A percentile compares a stretch with the other conserved stretches of the same genome.
Evolutionary conservation across 2,329 filamentous ascomycete species (phyloP).

Genomic region (Sporothrix globosa): DNA sequence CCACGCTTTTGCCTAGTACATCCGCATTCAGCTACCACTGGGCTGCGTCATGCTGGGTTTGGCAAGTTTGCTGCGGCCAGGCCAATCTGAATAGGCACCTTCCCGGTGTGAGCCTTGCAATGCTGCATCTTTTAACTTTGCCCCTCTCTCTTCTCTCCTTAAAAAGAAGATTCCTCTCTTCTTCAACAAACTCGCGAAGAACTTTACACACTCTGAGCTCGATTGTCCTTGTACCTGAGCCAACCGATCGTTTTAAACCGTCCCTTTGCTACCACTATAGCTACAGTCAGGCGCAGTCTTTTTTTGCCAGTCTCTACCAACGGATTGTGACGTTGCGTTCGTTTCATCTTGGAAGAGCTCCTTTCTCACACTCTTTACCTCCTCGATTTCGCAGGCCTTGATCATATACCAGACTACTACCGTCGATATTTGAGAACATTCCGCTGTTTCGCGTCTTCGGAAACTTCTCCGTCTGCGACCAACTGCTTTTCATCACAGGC

Average conservation of each 20-base stretch:
- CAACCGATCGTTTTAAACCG: neutral
- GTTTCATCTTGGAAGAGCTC: slow-evolving; percentile 18
- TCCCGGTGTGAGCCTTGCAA: slow-evolving; percentile 23
- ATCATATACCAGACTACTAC: neutral
- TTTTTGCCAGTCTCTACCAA: neutral
- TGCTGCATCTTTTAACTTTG: neutral
- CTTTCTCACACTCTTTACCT: neutral
- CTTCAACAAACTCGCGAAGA: neutral
- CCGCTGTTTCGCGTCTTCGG: neutral
- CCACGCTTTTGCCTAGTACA: slow-evolving; percentile 2
- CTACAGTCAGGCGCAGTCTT: neutral
- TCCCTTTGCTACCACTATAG: neutral
- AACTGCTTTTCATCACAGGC: neutral
- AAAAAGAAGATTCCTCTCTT: neutral
- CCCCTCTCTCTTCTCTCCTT: slow-evolving; percentile 1
- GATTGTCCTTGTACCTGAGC: neutral
- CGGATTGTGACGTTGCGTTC: neutral
- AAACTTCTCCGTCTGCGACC: neutral
- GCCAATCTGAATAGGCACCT: slow-evolving; percentile 1
- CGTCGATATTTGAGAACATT: neutral
- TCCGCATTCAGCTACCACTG: slow-evolving; percentile 16
- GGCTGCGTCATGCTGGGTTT: slow-evolving; percentile 25
- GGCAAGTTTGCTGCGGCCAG: slow-evolving; percentile 20
- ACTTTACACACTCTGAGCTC: neutral
- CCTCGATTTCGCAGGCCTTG: neutral